Percentiles rank a stretch among this genome's conserved stretches.
Evolutionary conservation across 208 protist species (phyloP).

Genomic region (Acanthamoeba lenticulata): DNA sequence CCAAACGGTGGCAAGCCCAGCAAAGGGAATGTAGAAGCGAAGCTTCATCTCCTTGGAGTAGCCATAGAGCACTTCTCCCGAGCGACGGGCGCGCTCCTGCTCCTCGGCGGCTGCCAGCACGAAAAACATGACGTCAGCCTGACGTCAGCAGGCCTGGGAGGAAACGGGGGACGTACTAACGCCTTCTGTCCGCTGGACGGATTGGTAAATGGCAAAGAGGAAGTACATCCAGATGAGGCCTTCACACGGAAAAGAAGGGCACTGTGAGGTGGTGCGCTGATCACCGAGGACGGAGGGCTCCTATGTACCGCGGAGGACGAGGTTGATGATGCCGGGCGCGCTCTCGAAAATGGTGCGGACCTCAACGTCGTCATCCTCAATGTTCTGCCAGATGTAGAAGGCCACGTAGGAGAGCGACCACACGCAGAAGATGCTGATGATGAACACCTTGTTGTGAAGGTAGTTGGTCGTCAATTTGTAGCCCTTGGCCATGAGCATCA

Average conservation of each 20-base stretch:
- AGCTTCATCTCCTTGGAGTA: constrained; percentile 5
- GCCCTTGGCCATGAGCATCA: constrained; percentile 10
- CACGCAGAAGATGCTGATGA: not conserved
- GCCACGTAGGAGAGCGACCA: constrained; percentile 11
- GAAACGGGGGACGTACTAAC: not conserved
- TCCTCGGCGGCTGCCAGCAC: not conserved
- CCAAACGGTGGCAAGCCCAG: not conserved
- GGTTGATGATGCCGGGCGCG: constrained; percentile 1
- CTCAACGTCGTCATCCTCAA: not conserved
- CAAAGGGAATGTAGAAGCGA: not conserved
- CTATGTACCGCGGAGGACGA: constrained; percentile 2
- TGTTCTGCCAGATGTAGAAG: constrained; percentile 10
- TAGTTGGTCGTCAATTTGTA: not conserved
- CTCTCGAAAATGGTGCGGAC: not conserved
- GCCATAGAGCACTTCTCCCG: not conserved
- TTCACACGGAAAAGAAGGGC: not conserved
- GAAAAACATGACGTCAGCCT: too few species aligned
- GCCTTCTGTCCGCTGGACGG: not conserved
- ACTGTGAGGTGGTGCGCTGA: too few species aligned
- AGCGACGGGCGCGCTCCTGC: not conserved
- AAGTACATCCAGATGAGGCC: constrained; percentile 20
- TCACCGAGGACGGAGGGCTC: too few species aligned
- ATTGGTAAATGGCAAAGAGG: not conserved
- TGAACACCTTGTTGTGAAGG: not conserved
- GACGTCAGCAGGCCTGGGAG: too few species aligned